These are phyloP conservation scores for Angophora floribunda DNA, from an alignment of 345 rosid species.

Conservation along the genomic window DNA sequence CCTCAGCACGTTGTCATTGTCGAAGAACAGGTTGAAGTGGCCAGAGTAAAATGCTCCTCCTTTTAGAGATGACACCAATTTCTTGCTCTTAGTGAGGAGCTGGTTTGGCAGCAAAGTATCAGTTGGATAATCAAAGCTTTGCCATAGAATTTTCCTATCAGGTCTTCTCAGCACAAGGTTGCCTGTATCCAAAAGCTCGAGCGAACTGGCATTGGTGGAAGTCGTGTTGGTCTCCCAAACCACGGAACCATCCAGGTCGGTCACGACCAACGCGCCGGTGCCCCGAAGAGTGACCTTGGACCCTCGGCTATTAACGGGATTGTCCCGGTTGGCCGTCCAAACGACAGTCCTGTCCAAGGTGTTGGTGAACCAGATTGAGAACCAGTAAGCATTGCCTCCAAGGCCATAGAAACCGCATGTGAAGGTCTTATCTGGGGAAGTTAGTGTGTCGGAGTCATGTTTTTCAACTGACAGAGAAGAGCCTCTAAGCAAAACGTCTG, in stretches of 20 bases:
- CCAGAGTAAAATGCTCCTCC: neutral
- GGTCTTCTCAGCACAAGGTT: slow-evolving; percentile 24
- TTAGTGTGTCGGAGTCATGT: slow-evolving; percentile 1
- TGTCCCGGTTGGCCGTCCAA: slow-evolving; percentile 35
- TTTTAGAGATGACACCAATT: slow-evolving; percentile 14
- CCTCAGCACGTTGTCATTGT: slow-evolving; percentile 23
- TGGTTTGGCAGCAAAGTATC: slow-evolving; percentile 37
- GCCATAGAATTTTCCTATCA: slow-evolving; percentile 14
- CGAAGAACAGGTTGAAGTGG: slow-evolving; percentile 3
- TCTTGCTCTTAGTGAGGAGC: slow-evolving; percentile 8
- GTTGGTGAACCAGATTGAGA: slow-evolving; percentile 33
- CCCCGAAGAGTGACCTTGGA: slow-evolving; percentile 14
- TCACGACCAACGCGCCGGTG: slow-evolving; percentile 19
- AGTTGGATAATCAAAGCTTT: slow-evolving; percentile 35
- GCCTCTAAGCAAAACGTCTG: slow-evolving; percentile 5
- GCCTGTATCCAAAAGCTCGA: slow-evolving; percentile 29
- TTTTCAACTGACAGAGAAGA: slow-evolving; percentile 18
- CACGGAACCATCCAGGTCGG: slow-evolving; percentile 10
- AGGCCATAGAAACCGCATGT: slow-evolving; percentile 25
- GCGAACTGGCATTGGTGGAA: neutral
- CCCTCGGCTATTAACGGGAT: slow-evolving; percentile 28
- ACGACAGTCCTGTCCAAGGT: slow-evolving; percentile 16
- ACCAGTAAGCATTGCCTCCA: slow-evolving; percentile 33
- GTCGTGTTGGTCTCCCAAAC: slow-evolving; percentile 23
- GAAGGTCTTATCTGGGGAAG: slow-evolving; percentile 21